A percentile compares a stretch with the other conserved stretches of the same genome.
Conservation (phyloP, 441 rosid genomes). For the Viola pubescens region DNA sequence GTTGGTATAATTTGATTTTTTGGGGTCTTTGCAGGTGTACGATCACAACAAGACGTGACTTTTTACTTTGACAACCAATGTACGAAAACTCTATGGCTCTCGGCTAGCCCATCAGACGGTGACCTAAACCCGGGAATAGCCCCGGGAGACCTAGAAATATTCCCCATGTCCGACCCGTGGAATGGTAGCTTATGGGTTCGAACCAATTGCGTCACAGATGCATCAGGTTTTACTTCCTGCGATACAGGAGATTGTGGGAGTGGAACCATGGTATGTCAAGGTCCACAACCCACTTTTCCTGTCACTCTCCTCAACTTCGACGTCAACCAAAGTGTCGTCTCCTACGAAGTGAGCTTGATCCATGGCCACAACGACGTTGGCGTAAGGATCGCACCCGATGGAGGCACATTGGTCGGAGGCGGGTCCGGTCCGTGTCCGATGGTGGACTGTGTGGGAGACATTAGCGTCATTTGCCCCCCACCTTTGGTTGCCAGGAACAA, state of each 20-base stretch:
- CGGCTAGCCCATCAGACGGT: slow-evolving; percentile 25
- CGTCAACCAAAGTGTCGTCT: slow-evolving; percentile 10
- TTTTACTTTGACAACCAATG: too few relatives aligned
- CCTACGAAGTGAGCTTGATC: slow-evolving; percentile 28
- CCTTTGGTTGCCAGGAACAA: too few relatives aligned
- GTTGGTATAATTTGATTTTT: too few relatives aligned
- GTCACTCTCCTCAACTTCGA: slow-evolving; percentile 22
- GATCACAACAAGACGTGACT: too few relatives aligned
- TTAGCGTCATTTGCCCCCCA: neutral
- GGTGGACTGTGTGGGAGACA: slow-evolving; percentile 15
- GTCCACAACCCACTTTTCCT: slow-evolving; percentile 15
- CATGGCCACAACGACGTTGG: slow-evolving; percentile 26
- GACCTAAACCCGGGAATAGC: slow-evolving; percentile 9
- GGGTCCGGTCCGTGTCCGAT: slow-evolving; percentile 28
- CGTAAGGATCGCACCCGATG: slow-evolving; percentile 19
- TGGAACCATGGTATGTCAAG: slow-evolving; percentile 16
- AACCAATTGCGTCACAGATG: slow-evolving; percentile 18
- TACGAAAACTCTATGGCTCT: slow-evolving; percentile 13
- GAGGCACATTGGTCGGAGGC: slow-evolving; percentile 17
- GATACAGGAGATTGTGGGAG: slow-evolving; percentile 31
- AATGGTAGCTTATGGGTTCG: too few relatives aligned
- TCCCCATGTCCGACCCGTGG: slow-evolving; percentile 25
- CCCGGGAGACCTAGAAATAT: slow-evolving; percentile 15
- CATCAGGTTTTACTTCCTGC: slow-evolving; percentile 15
- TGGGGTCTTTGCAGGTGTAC: too few relatives aligned